Evolutionary conservation across 441 rosid species (phyloP), one percentile per base, ranked within the genome.

Genomic region (Isatis lusitanica): DNA sequence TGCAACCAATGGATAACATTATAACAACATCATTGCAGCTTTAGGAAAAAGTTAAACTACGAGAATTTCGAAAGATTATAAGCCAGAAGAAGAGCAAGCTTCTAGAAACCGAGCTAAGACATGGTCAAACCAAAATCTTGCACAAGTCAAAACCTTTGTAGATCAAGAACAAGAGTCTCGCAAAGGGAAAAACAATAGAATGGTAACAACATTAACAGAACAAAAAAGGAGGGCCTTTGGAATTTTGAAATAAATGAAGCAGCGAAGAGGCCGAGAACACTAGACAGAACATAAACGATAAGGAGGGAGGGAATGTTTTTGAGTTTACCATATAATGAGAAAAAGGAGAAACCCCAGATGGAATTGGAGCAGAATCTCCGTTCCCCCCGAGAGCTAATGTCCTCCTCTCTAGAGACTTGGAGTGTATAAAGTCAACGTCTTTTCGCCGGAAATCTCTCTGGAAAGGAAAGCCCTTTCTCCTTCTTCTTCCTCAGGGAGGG

Each of bases 1-100:
- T 83, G 60, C 42, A 78, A 12, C 18, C 66, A 65, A 26, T 40
- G 33, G 63, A 77, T 66, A 66, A 9, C 73, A 65, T 30, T 36
- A 7, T 0, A 18, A 71, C n/a, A 47, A 33, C 40, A 63, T 24
- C 66, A 63, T 15, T 57, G 21, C 28, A 59, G 51, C 51, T 74
- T 11, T 24, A 35, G 5, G 10, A 12, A n/a, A 56, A 17, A 15
- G 6, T 9, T 36, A 1, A 40, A 40, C 51, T 21, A 47, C 6
- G 51, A 73, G 10, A 51, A 0, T 3, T 47, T 11, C 1, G 35
- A 57, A 16, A 44, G 39, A 36, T n/a, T 35, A 9, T 7, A 28
- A 28, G 6, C 1, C 30, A 13, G 35, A 43, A 0, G n/a, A 43
- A 36, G 58, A 74, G 7, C 52, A 16, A 46, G 50, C 4, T 38